These are phyloP conservation scores for Cyberlindnera americana DNA, from an alignment of 805 yeast species.

Conservation along the genomic window DNA sequence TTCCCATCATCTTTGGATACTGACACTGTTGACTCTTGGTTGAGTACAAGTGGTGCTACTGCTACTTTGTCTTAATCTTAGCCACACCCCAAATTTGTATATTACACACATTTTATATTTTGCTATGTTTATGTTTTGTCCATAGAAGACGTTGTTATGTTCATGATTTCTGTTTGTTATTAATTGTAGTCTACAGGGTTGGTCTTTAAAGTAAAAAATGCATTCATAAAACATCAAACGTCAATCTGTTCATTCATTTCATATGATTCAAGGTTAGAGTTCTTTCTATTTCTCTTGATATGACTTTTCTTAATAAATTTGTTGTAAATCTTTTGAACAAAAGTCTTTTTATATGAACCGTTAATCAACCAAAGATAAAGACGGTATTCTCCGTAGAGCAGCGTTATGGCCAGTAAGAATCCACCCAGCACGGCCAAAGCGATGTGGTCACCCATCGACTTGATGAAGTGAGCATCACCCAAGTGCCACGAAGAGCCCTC, in stretches of 20 bases:
- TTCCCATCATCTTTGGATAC: constrained; percentile 53
- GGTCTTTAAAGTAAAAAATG: no score
- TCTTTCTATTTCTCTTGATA: constrained; percentile 27
- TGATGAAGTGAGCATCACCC: constrained; percentile 79
- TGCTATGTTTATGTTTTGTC: neutral
- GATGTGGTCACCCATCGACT: constrained; percentile 71
- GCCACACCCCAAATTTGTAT: neutral
- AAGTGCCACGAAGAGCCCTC: constrained; percentile 92
- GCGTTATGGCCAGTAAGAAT: constrained; percentile 48
- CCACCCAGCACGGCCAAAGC: constrained; percentile 69
- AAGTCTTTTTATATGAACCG: constrained; percentile 25
- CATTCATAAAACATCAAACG: neutral
- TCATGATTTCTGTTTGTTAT: neutral
- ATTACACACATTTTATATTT: neutral
- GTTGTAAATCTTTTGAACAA: constrained; percentile 15
- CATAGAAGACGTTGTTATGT: constrained; percentile 3
- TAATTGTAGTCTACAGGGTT: no score
- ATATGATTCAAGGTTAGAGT: constrained; percentile 23
- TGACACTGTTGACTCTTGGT: constrained; percentile 60
- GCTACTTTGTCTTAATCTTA: constrained; percentile 28
- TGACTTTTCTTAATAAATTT: constrained; percentile 17
- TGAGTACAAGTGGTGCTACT: constrained; percentile 46
- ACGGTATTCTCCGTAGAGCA: constrained; percentile 46
- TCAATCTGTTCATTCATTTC: constrained; percentile 16
- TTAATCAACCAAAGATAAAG: constrained; percentile 39